These are phyloP conservation scores for Nakazawaea holstii DNA, from an alignment of 805 yeast genomes.

Conservation along the genomic window DNA sequence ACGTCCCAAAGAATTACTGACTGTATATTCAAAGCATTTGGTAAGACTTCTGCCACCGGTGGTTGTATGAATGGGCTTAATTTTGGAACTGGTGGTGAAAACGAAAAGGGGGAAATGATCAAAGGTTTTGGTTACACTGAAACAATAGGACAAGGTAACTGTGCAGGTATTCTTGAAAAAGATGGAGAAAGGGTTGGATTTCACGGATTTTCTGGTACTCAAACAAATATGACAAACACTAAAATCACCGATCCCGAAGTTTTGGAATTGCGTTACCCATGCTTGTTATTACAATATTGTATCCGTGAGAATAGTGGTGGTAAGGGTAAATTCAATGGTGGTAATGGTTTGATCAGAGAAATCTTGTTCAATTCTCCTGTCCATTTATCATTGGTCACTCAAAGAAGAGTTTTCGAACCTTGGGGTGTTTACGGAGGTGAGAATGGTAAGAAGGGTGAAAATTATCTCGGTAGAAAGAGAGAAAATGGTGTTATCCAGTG, in stretches of 20 bases:
- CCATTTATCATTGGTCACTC: conserved; percentile 39
- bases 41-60: conserved; percentile 81
- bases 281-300: conserved; percentile 35
- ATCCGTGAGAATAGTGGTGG: conserved; percentile 41
- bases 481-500: conserved; percentile 22
- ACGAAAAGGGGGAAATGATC: conserved; percentile 26
- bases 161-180: conserved; percentile 22
- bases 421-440: conserved; percentile 47
- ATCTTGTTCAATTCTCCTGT: conserved; percentile 33
- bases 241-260: conserved; percentile 45
- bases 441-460: conserved; percentile 39
- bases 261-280: conserved; percentile 42
- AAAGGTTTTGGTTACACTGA: conserved; percentile 44
- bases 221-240: conserved; percentile 46
- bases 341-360: conserved; percentile 44
- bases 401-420: conserved; percentile 44
- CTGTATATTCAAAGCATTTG: conserved; percentile 70
- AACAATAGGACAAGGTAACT: conserved; percentile 42
- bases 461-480: conserved; percentile 29
- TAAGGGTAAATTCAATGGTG: conserved; percentile 36
- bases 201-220: conserved; percentile 39
- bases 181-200: conserved; percentile 16
- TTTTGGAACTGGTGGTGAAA: conserved; percentile 63
- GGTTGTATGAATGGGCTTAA: conserved; percentile 85
- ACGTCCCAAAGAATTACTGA: conserved; percentile 84